phyloP scores from a whole-genome alignment of 306 rosid species.

The Vicia villosa region DNA sequence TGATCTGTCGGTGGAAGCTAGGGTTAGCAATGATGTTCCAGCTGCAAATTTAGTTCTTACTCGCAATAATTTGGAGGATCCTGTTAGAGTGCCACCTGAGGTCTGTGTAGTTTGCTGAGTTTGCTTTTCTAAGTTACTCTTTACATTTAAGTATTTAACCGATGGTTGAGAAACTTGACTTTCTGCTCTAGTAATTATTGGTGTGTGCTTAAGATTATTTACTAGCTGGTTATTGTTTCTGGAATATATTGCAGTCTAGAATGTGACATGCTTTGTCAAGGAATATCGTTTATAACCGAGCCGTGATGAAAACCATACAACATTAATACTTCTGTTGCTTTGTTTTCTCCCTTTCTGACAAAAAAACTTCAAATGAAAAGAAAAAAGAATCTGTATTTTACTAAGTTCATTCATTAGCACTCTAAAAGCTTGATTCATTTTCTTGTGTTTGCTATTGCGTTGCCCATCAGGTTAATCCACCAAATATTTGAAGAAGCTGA shows the following conservation, averaged over 20 bases:
- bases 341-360: constrained; percentile 20
- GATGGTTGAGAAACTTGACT: constrained; percentile 35
- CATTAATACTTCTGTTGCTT: constrained; percentile 18
- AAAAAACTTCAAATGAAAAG: not conserved
- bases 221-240: constrained; percentile 27
- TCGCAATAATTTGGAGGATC: constrained; percentile 59
- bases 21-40: constrained; percentile 49
- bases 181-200: constrained; percentile 13
- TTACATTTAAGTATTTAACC: constrained; percentile 11
- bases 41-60: constrained; percentile 39
- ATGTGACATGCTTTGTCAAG: constrained; percentile 11
- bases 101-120: constrained; percentile 48
- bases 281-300: constrained; percentile 14
- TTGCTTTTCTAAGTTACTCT: constrained; percentile 35
- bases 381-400: constrained; percentile 2
- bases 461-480: constrained; percentile 18
- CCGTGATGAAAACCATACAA: constrained; percentile 32
- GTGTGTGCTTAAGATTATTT: constrained; percentile 16
- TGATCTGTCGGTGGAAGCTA: constrained; percentile 48
- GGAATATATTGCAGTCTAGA: constrained; percentile 22
- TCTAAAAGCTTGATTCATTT: constrained; percentile 21
- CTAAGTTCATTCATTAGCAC: constrained; percentile 29
- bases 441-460: constrained; percentile 12
- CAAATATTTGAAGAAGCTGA: constrained; percentile 29
- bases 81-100: constrained; percentile 90